Conservation (phyloP, 441 rosid genomes). For the California macrophylla region DNA sequence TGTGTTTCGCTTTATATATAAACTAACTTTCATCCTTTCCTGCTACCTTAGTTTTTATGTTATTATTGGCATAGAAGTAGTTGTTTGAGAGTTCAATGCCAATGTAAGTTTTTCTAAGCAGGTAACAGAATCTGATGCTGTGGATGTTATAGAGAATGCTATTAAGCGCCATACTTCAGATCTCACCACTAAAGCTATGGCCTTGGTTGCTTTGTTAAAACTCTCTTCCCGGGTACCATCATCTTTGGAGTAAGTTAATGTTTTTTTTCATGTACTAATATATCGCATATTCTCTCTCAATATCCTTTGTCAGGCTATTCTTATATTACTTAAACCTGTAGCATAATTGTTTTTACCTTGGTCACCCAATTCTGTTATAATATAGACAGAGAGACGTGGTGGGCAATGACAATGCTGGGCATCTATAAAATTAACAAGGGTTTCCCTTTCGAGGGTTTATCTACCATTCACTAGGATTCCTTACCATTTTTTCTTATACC, state of each 20-base stretch:
- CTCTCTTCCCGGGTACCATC: conserved; percentile 92
- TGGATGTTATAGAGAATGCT: conserved; percentile 65
- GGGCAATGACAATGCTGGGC: background rate
- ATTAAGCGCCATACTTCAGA: conserved; percentile 61
- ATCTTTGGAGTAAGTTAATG: conserved; percentile 58
- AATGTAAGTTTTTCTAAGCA: conserved; percentile 33
- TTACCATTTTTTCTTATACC: conserved; percentile 10
- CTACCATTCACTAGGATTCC: background rate
- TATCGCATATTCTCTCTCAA: background rate
- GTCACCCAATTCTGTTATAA: no score
- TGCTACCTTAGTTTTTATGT: background rate
- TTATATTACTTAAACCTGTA: background rate
- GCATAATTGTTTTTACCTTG: background rate
- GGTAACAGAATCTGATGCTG: conserved; percentile 87
- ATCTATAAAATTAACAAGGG: background rate
- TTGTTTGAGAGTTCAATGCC: conserved; percentile 14
- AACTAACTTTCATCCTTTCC: background rate
- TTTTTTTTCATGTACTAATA: conserved; percentile 11
- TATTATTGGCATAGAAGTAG: background rate
- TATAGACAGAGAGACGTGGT: background rate
- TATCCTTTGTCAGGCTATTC: background rate
- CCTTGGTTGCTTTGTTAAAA: conserved; percentile 74
- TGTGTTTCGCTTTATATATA: background rate
- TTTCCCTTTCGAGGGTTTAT: background rate
- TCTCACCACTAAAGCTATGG: conserved; percentile 80